These are phyloP conservation scores for Pyrenochaeta sp. DNA, from an alignment of 2,329 filamentous ascomycete species.

Conservation along the genomic window DNA sequence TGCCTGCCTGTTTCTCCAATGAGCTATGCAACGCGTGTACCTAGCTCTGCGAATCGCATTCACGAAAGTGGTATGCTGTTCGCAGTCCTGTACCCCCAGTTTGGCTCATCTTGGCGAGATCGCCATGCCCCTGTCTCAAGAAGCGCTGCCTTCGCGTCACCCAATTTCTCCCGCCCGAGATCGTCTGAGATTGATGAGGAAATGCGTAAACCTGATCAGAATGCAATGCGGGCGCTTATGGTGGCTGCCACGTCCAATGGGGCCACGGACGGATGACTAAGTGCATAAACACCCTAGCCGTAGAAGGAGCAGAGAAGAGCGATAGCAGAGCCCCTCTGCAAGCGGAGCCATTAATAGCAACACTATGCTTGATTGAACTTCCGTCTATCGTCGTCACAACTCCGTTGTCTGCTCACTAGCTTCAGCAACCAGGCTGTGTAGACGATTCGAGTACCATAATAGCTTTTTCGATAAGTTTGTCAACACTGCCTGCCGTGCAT, in stretches of 20 bases:
- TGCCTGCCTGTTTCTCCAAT: slow-evolving; percentile 15
- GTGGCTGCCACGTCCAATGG: slow-evolving; percentile 18
- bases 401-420: background rate
- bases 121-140: slow-evolving; percentile 23
- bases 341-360: slow-evolving; percentile 24
- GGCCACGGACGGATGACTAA: background rate
- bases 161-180: background rate
- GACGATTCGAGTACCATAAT: background rate
- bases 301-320: slow-evolving; percentile 10
- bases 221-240: slow-evolving; percentile 13
- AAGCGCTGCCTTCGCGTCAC: slow-evolving; percentile 14
- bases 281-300: slow-evolving; percentile 8
- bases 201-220: background rate
- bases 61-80: slow-evolving; percentile 14
- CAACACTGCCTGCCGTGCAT: background rate
- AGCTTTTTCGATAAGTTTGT: background rate
- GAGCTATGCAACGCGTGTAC: slow-evolving; percentile 17
- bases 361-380: slow-evolving; percentile 7
- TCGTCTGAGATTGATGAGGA: slow-evolving; percentile 11
- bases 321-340: slow-evolving; percentile 25
- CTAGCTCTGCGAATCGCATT: slow-evolving; percentile 4
- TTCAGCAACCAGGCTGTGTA: background rate
- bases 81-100: slow-evolving; percentile 5
- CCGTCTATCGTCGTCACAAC: slow-evolving; percentile 1
- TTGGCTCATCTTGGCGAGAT: slow-evolving; percentile 7